Evolutionary conservation across 345 rosid genomes (phyloP), one percentile per base, ranked within the genome.

Genomic region (Bruguiera parviflora): DNA sequence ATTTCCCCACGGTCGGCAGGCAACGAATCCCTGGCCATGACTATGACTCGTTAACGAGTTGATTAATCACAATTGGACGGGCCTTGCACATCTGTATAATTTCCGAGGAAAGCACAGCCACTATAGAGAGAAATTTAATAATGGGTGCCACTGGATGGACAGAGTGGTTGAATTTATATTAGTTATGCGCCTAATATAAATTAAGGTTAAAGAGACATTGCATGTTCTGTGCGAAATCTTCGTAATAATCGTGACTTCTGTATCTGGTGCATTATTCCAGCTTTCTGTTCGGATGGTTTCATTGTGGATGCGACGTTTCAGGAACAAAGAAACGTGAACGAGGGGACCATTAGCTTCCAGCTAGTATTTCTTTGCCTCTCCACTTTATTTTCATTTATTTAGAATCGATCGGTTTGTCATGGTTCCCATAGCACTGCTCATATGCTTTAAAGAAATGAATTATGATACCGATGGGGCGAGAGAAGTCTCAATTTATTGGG

Each of bases 101-200:
- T 43, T 2, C 16, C 47, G 47, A 43, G 47, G 3, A 11, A 43
- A 43, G 47, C 47, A 43, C 49, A 11, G 5, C 49, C 15, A 43
- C 19, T 43, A 43, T 43, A 46, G 55, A 46, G n/a, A 58, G 13
- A 55, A 43, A 15, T 19, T 10, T 31, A 6, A 15, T 32, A 58
- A 24, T 15, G 11, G 31, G 19, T 13, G 64, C 47, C 59, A 65
- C 52, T 33, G 37, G 63, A 69, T 65, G 59, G 65, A 58, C 69
- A 64, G 6, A 4, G 35, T 27, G 47, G 65, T 58, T 66, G 70
- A 72, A 65, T 65, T 24, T 65, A 28, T 11, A 13, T n/a, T 16
- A 24, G 8, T 35, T 22, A 61, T 32, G 24, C 24, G 6, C 11
- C 0, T 6, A 20, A 3, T 3, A 2, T 31, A 49, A 52, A 20